Percentiles rank a stretch among this genome's conserved stretches.
Evolutionary conservation across 2,329 filamentous ascomycete species (phyloP).

Genomic region (Diaporthe sp.): DNA sequence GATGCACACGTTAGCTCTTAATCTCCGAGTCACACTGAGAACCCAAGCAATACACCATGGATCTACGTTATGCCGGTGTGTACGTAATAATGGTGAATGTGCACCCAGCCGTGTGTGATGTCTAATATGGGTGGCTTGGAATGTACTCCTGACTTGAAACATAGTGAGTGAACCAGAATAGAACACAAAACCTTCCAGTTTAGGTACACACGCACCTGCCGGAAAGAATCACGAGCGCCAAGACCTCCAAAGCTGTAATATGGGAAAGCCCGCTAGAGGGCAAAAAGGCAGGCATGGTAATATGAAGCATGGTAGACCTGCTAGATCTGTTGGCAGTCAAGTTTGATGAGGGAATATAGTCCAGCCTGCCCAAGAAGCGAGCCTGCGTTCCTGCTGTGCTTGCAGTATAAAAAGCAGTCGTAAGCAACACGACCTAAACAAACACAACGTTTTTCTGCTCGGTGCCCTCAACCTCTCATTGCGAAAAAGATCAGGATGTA

Average conservation of each 20-base stretch:
- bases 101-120: not conserved
- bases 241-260: conserved; percentile 6
- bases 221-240: not conserved
- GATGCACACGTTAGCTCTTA: not conserved
- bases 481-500: not conserved
- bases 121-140: not conserved
- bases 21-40: not conserved
- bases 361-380: not conserved
- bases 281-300: not conserved
- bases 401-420: conserved; percentile 4
- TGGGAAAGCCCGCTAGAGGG: not conserved
- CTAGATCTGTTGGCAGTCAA: not conserved
- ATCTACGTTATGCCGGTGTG: not conserved
- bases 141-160: not conserved
- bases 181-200: not conserved
- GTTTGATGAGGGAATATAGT: not conserved
- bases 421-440: no score
- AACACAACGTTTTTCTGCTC: not conserved
- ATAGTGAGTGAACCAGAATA: not conserved
- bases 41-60: not conserved
- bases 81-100: not conserved
- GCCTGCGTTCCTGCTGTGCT: not conserved
- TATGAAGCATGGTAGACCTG: not conserved
- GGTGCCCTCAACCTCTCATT: not conserved
- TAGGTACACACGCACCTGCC: not conserved